These are phyloP conservation scores for Daedalea quercina DNA, from an alignment of 768 basidiomycete species.

Conservation along the genomic window DNA sequence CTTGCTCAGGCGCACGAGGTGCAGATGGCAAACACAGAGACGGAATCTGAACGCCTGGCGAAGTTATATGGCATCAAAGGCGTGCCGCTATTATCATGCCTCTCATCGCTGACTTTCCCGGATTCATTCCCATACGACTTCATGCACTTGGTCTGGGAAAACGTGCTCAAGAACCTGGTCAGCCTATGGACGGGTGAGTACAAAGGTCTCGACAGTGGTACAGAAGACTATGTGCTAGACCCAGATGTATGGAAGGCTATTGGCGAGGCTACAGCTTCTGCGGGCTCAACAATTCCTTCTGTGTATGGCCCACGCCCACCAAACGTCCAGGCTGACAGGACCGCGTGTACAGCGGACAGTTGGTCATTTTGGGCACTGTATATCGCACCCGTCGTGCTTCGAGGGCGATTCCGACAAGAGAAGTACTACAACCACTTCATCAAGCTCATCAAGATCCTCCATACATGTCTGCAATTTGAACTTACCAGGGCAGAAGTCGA, in stretches of 20 bases:
- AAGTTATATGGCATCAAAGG: conserved; percentile 18
- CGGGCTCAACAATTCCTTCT: conserved; percentile 8
- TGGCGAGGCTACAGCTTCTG: conserved; percentile 23
- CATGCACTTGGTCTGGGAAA: conserved; percentile 44
- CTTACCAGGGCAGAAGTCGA: conserved; percentile 22
- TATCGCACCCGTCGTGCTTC: conserved; percentile 33
- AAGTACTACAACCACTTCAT: conserved; percentile 38
- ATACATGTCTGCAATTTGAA: conserved; percentile 31
- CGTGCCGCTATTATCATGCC: conserved; percentile 22
- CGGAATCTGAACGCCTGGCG: conserved; percentile 7
- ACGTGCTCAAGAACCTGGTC: conserved; percentile 34
- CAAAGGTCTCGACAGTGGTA: conserved; percentile 30
- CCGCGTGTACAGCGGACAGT: conserved; percentile 29
- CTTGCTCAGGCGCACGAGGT: not conserved
- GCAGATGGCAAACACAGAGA: not conserved
- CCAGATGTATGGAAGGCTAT: conserved; percentile 35
- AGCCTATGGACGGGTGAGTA: conserved; percentile 33
- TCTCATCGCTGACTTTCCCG: conserved; percentile 31
- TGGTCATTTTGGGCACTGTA: conserved; percentile 35
- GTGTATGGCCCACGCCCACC: conserved; percentile 4
- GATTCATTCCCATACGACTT: conserved; percentile 39
- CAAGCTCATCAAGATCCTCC: conserved; percentile 30
- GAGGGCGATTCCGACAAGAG: conserved; percentile 21
- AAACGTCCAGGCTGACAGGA: conserved; percentile 24
- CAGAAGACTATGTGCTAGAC: conserved; percentile 22